Evolutionary conservation across 352 stramenopile genomes (phyloP).

Genomic region (Phytophthora colocasiae): DNA sequence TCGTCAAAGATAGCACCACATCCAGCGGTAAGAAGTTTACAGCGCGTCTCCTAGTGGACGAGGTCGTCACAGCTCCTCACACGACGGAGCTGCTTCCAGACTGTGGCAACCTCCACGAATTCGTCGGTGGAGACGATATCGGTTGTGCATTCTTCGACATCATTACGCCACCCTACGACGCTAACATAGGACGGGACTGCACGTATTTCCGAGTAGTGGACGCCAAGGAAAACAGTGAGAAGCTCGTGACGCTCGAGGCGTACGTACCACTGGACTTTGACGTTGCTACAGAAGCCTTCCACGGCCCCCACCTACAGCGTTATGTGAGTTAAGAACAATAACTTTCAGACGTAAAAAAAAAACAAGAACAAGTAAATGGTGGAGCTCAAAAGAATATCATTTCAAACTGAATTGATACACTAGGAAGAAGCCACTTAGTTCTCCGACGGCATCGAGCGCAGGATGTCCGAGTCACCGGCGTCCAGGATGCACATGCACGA

Average conservation of each 20-base stretch:
- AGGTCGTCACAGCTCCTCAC: slow-evolving; percentile 54
- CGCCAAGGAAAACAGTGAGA: slow-evolving; percentile 15
- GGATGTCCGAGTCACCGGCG: slow-evolving; percentile 99
- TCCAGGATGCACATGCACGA: slow-evolving; percentile 97
- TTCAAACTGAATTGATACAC: slow-evolving; percentile 9
- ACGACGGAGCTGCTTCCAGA: slow-evolving; percentile 78
- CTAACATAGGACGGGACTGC: slow-evolving; percentile 68
- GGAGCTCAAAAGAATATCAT: slow-evolving; percentile 38
- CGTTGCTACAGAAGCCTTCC: slow-evolving; percentile 56
- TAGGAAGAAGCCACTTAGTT: slow-evolving; percentile 43
- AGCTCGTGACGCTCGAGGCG: slow-evolving; percentile 51
- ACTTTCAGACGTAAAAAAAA: not conserved
- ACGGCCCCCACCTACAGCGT: slow-evolving; percentile 47
- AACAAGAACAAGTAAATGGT: slow-evolving; percentile 1
- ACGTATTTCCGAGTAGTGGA: slow-evolving; percentile 74
- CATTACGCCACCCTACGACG: slow-evolving; percentile 84
- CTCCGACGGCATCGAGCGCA: slow-evolving; percentile 77
- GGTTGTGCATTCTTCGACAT: slow-evolving; percentile 90
- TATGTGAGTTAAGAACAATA: slow-evolving; percentile 27
- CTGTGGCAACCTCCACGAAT: slow-evolving; percentile 80
- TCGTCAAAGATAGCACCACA: slow-evolving; percentile 33
- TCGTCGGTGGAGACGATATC: slow-evolving; percentile 69
- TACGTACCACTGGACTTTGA: slow-evolving; percentile 66
- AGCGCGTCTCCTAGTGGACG: slow-evolving; percentile 54
- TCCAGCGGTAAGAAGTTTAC: slow-evolving; percentile 23